These are phyloP conservation scores for Thinopyrum elongatum DNA, from an alignment of 176 grass and related monocot genomes.

Conservation along the genomic window DNA sequence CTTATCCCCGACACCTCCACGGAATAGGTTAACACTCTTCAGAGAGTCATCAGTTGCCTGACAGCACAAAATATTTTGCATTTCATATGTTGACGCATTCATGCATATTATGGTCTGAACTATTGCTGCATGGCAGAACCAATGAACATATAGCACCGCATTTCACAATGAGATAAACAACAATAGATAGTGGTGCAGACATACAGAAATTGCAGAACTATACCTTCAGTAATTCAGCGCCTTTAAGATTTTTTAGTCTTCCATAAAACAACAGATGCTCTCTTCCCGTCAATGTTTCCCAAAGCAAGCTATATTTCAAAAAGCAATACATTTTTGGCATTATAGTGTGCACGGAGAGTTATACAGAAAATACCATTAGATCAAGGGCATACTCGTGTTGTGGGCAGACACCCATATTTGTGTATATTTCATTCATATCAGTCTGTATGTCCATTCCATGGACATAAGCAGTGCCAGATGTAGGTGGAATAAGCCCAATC, in stretches of 20 bases:
- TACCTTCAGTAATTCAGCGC: conserved; percentile 60
- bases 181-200: not conserved
- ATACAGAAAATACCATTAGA: not conserved
- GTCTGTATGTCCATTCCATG: conserved; percentile 82
- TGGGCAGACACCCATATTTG: conserved; percentile 93
- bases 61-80: conserved; percentile 17
- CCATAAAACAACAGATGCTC: conserved; percentile 96
- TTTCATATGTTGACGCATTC: not conserved
- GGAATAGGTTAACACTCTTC: conserved; percentile 73
- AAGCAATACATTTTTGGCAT: not conserved
- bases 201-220: not conserved
- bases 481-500: conserved; percentile 80
- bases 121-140: not conserved
- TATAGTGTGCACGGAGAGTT: not conserved
- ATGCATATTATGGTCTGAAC: not conserved
- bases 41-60: conserved; percentile 82
- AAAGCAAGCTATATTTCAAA: conserved; percentile 73
- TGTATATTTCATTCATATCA: conserved; percentile 72
- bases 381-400: conserved; percentile 74
- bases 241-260: conserved; percentile 89
- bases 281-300: conserved; percentile 92
- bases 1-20: conserved; percentile 67
- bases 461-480: conserved; percentile 78
- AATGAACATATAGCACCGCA: not conserved
- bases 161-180: not conserved